A percentile compares a stretch with the other conserved stretches of the same genome.
Evolutionary conservation across 1,139 yeast species (phyloP).

Genomic region (Saccharomycopsis phalli): DNA sequence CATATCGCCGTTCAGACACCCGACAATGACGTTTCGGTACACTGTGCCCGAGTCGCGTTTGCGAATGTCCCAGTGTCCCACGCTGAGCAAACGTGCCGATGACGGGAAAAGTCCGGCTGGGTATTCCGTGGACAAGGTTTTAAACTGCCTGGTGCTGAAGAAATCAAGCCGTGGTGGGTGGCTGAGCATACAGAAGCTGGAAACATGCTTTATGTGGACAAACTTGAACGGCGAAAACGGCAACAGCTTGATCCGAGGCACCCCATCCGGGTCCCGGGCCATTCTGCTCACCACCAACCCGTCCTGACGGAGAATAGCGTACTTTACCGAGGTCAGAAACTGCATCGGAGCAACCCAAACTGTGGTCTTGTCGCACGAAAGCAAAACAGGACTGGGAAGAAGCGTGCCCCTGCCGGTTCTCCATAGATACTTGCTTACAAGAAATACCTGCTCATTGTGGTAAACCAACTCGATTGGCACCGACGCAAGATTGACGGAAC

Average conservation of each 20-base stretch:
- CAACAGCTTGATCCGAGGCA: no score
- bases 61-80: conserved; percentile 9
- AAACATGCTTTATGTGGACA: no score
- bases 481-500: no score
- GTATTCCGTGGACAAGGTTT: neutral
- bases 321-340: neutral
- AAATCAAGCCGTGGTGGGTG: conserved; percentile 4
- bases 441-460: no score
- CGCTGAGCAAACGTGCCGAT: conserved; percentile 1
- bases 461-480: no score
- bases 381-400: conserved; percentile 5
- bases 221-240: no score
- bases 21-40: conserved; percentile 14
- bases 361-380: conserved; percentile 2
- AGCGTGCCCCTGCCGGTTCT: neutral
- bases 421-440: no score
- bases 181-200: no score
- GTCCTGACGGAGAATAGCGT: conserved; percentile 8
- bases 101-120: conserved; percentile 1
- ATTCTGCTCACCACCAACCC: conserved; percentile 3
- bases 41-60: conserved; percentile 1
- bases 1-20: neutral
- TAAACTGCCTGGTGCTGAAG: conserved; percentile 12
- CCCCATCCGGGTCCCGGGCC: conserved; percentile 1
- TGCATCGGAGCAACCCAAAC: neutral